Percentiles rank a stretch among this genome's conserved stretches.
phyloP scores from a whole-genome alignment of 2,329 filamentous ascomycete species.

The Chrysosporium queenslandicum region DNA sequence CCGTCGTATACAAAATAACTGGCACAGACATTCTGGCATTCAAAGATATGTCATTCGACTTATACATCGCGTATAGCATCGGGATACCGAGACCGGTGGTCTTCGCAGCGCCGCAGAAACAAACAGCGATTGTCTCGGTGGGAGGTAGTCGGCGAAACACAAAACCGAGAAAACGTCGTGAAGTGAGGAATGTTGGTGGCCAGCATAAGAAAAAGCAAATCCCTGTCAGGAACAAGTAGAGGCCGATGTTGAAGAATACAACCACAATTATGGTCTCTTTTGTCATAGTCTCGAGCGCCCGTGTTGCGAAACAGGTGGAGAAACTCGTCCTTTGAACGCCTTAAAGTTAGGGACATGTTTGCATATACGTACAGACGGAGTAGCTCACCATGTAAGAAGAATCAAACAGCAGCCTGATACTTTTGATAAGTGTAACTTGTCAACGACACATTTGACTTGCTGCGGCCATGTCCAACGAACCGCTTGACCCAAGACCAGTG shows the following conservation, averaged over 20 bases:
- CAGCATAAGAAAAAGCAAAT: slow-evolving; percentile 43
- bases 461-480: slow-evolving; percentile 48
- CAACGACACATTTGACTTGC: slow-evolving; percentile 32
- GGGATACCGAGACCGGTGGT: slow-evolving; percentile 62
- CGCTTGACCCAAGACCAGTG: slow-evolving; percentile 52
- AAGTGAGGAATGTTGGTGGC: slow-evolving; percentile 21
- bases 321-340: slow-evolving; percentile 26
- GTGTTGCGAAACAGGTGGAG: slow-evolving; percentile 48
- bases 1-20: slow-evolving; percentile 32
- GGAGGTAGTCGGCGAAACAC: slow-evolving; percentile 38
- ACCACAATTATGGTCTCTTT: slow-evolving; percentile 55
- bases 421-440: slow-evolving; percentile 45
- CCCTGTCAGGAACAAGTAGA: slow-evolving; percentile 56
- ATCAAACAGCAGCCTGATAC: slow-evolving; percentile 38
- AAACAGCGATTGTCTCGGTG: slow-evolving; percentile 58
- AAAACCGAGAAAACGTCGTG: slow-evolving; percentile 3
- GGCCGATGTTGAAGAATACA: slow-evolving; percentile 56
- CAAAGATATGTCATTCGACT: slow-evolving; percentile 25
- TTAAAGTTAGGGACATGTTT: slow-evolving; percentile 21
- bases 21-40: slow-evolving; percentile 33
- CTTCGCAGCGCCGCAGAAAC: slow-evolving; percentile 64
- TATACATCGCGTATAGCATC: slow-evolving; percentile 55
- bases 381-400: slow-evolving; percentile 46
- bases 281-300: slow-evolving; percentile 50
- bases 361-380: too few relatives aligned